Evolutionary conservation across 2,329 filamentous ascomycete genomes (phyloP).

Genomic region (Phialocephala subalpina): DNA sequence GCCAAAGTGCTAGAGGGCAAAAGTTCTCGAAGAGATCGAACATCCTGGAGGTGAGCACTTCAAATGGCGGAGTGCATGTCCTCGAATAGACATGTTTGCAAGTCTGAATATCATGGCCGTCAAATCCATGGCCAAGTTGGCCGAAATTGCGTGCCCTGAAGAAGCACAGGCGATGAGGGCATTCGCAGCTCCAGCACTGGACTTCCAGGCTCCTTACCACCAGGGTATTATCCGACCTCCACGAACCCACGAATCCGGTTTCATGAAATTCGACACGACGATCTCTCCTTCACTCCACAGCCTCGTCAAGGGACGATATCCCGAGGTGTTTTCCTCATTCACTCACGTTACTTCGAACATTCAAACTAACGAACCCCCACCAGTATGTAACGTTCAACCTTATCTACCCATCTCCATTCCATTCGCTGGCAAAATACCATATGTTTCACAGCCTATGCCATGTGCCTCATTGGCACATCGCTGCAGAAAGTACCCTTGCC

Average conservation of each 20-base stretch:
- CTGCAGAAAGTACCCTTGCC: too few relatives aligned
- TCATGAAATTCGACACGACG: neutral
- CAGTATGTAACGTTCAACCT: constrained; percentile 6
- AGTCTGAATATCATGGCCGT: neutral
- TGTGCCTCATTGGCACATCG: neutral
- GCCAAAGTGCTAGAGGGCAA: too few relatives aligned
- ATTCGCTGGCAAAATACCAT: neutral
- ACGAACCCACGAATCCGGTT: neutral
- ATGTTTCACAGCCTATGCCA: neutral
- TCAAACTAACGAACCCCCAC: neutral
- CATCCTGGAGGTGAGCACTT: neutral
- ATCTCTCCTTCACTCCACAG: neutral
- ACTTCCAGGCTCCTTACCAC: neutral
- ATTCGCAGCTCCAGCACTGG: neutral
- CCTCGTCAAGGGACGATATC: neutral
- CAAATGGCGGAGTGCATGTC: neutral
- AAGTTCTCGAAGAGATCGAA: neutral
- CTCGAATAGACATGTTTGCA: neutral
- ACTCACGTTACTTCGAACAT: neutral
- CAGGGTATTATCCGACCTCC: neutral
- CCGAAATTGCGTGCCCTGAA: neutral
- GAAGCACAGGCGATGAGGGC: neutral
- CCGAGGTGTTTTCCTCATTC: neutral
- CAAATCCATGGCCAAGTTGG: neutral
- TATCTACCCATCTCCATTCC: neutral